These are phyloP conservation scores for Aspergillus wentii DNA, from an alignment of 495 filamentous ascomycete species.

Conservation along the genomic window DNA sequence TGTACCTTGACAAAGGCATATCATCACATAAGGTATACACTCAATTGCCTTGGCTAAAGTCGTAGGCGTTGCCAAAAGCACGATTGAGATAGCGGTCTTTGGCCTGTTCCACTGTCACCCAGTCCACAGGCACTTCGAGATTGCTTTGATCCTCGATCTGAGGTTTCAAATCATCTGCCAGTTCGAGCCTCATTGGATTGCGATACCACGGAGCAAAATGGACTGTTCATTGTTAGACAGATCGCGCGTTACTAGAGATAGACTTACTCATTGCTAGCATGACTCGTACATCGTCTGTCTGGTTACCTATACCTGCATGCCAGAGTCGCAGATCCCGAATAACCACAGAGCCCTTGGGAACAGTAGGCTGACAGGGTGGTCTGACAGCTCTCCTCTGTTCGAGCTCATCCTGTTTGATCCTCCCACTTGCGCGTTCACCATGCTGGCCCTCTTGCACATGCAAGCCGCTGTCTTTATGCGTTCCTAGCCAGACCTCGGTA, in stretches of 20 bases:
- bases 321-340: constrained; percentile 54
- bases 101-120: constrained; percentile 27
- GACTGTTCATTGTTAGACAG: constrained; percentile 12
- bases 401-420: constrained; percentile 39
- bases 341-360: constrained; percentile 49
- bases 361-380: constrained; percentile 43
- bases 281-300: constrained; percentile 39
- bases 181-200: constrained; percentile 46
- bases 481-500: constrained; percentile 59
- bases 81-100: constrained; percentile 35
- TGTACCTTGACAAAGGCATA: no score
- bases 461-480: constrained; percentile 33
- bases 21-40: no score
- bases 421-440: constrained; percentile 45
- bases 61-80: constrained; percentile 45
- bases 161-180: constrained; percentile 37
- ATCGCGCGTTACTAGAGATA: constrained; percentile 2
- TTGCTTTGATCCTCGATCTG: constrained; percentile 24
- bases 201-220: constrained; percentile 43
- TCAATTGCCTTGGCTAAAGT: constrained; percentile 33
- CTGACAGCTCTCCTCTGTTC: constrained; percentile 29
- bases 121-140: constrained; percentile 41
- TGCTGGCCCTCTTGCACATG: constrained; percentile 41
- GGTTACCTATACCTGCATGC: constrained; percentile 59
- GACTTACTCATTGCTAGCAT: constrained; percentile 55